Evolutionary conservation across 169 alveolate genomes (phyloP).

Genomic region (Plasmodium cynomolgi): DNA sequence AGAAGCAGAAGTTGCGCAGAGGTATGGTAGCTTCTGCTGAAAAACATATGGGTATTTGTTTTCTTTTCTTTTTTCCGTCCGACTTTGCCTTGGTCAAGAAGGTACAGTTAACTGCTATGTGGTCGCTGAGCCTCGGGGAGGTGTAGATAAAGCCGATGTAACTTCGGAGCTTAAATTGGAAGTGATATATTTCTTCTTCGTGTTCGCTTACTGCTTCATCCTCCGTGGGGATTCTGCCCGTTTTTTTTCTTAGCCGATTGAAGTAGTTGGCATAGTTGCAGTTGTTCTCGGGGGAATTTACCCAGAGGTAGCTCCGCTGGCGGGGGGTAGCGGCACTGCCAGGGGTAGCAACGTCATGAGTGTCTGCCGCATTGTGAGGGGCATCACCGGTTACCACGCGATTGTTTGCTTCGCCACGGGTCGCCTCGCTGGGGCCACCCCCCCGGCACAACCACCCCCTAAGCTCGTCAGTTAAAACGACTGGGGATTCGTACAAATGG

Average conservation of each 20-base stretch:
- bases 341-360: too few relatives aligned
- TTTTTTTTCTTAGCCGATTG: slow-evolving; percentile 10
- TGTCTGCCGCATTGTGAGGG: too few relatives aligned
- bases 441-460: not conserved
- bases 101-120: slow-evolving; percentile 70
- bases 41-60: slow-evolving; percentile 10
- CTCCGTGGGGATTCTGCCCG: not conserved
- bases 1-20: not conserved
- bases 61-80: not conserved
- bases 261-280: slow-evolving; percentile 51
- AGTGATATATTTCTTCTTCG: slow-evolving; percentile 31
- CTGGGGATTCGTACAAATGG: slow-evolving; percentile 47
- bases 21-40: slow-evolving; percentile 15
- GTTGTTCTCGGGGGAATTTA: slow-evolving; percentile 8
- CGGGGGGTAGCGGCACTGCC: too few relatives aligned
- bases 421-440: not conserved
- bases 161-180: slow-evolving; percentile 55
- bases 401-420: not conserved
- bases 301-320: not conserved
- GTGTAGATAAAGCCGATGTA: slow-evolving; percentile 72
- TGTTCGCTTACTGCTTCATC: not conserved
- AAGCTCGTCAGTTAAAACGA: slow-evolving; percentile 12
- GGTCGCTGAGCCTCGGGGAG: slow-evolving; percentile 59
- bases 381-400: too few relatives aligned
- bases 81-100: not conserved